These are phyloP conservation scores for Candida ovalis DNA, from an alignment of 805 yeast species.

Conservation along the genomic window DNA sequence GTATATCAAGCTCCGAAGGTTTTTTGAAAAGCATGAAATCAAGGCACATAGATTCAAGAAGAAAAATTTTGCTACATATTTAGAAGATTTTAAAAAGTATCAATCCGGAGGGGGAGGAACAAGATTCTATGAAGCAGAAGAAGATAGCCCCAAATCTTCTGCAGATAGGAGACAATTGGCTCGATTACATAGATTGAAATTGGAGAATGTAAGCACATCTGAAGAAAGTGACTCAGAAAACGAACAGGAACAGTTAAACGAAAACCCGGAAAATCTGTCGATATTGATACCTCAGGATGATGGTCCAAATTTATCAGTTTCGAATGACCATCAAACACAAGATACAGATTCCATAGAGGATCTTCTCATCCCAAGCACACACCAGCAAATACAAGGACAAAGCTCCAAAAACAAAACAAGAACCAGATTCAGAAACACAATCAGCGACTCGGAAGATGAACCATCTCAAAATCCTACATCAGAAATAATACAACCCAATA, in stretches of 20 bases:
- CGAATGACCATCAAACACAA: no score
- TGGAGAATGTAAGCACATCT: conserved; percentile 17
- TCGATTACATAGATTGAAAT: conserved; percentile 9
- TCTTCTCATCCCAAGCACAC: not conserved
- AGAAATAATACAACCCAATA: not conserved
- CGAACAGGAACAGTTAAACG: not conserved
- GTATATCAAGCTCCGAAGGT: conserved; percentile 25
- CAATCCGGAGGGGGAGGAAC: conserved; percentile 22
- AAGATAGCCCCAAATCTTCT: conserved; percentile 12
- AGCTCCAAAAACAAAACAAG: not conserved
- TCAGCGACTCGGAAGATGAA: not conserved
- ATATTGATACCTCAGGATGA: no score
- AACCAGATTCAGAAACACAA: not conserved
- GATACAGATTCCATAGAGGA: not conserved
- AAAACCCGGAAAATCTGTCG: conserved; percentile 4
- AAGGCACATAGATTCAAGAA: conserved; percentile 30
- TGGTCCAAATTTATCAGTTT: no score
- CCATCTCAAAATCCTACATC: not conserved
- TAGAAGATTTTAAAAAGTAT: conserved; percentile 29
- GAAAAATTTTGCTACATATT: conserved; percentile 23
- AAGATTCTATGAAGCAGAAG: conserved; percentile 23
- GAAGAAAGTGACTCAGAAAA: conserved; percentile 12
- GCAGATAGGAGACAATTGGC: conserved; percentile 12
- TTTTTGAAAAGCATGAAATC: conserved; percentile 23
- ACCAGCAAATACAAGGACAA: not conserved